phyloP scores from a whole-genome alignment of 2,329 filamentous ascomycete genomes.

The Fusarium burgessii region DNA sequence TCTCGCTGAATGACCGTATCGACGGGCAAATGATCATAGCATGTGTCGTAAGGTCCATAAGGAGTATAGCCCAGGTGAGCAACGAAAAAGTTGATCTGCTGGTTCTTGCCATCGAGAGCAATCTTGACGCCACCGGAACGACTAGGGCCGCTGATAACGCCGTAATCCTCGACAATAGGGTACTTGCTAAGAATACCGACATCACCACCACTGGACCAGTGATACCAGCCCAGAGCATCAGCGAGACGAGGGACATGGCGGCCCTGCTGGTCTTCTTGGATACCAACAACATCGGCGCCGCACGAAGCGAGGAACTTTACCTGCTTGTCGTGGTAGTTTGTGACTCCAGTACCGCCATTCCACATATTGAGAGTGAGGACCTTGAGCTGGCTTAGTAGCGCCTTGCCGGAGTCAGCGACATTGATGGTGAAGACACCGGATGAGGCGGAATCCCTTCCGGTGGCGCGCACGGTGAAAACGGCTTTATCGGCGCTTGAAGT shows the following conservation, averaged over 20 bases:
- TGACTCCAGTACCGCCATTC: constrained; percentile 53
- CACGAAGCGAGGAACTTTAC: constrained; percentile 50
- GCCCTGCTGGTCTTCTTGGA: constrained; percentile 52
- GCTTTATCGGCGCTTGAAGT: constrained; percentile 29
- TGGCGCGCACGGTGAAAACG: constrained; percentile 47
- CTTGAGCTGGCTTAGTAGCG: constrained; percentile 51
- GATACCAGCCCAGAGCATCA: constrained; percentile 55
- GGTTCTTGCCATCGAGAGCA: constrained; percentile 49
- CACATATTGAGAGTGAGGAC: constrained; percentile 57
- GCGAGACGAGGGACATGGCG: constrained; percentile 51
- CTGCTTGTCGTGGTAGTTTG: constrained; percentile 55
- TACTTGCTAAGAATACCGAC: constrained; percentile 55
- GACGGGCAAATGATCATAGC: constrained; percentile 52
- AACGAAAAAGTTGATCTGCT: constrained; percentile 53
- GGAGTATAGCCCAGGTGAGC: constrained; percentile 54
- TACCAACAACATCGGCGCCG: constrained; percentile 53
- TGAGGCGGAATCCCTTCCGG: constrained; percentile 42
- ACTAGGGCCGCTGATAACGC: constrained; percentile 38
- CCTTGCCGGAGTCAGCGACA: constrained; percentile 41
- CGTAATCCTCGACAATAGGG: constrained; percentile 51
- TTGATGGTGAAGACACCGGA: constrained; percentile 50
- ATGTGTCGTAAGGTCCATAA: constrained; percentile 59
- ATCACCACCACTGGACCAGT: constrained; percentile 50
- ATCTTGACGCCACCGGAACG: constrained; percentile 50
- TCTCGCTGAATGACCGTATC: constrained; percentile 53